These are phyloP conservation scores for Porpolomopsis calyptriformis DNA, from an alignment of 768 basidiomycete genomes.

Conservation along the genomic window DNA sequence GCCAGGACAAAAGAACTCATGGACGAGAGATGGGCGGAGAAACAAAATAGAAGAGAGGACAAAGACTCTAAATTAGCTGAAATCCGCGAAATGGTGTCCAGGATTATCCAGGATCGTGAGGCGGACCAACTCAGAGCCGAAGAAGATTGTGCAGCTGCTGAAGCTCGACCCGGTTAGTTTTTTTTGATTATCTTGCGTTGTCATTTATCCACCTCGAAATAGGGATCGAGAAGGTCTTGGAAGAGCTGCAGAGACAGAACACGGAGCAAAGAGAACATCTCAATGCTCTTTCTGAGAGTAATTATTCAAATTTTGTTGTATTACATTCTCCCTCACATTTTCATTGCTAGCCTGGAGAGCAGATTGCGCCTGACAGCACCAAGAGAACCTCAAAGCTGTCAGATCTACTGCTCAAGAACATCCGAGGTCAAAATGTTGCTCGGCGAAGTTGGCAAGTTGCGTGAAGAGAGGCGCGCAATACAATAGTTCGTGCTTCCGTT, in stretches of 20 bases:
- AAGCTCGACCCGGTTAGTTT: conserved; percentile 45
- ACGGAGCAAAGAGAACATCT: conserved; percentile 49
- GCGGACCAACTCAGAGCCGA: conserved; percentile 40
- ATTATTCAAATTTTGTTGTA: conserved; percentile 16
- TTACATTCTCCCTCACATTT: conserved; percentile 8
- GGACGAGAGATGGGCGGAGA: conserved; percentile 57
- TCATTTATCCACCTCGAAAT: conserved; percentile 10
- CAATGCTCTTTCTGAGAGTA: conserved; percentile 44
- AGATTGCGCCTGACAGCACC: conserved; percentile 54
- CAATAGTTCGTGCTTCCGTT: conserved; percentile 53
- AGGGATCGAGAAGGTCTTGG: conserved; percentile 54
- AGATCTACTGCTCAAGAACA: conserved; percentile 58
- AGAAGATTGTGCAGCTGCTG: conserved; percentile 42
- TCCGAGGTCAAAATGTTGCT: conserved; percentile 76
- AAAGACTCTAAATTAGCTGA: conserved; percentile 50
- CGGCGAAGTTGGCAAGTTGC: conserved; percentile 72
- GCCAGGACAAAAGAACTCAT: conserved; percentile 48
- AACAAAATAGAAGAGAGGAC: conserved; percentile 43
- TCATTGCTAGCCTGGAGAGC: conserved; percentile 49
- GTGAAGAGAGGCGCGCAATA: conserved; percentile 65
- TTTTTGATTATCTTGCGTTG: conserved; percentile 4
- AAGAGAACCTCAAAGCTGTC: conserved; percentile 58
- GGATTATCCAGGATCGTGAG: conserved; percentile 46
- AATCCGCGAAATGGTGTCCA: conserved; percentile 50
- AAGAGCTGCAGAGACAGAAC: conserved; percentile 49